Base-by-base conservation (phyloP, 768 basidiomycete genomes). In the Trametes elegans region DNA sequence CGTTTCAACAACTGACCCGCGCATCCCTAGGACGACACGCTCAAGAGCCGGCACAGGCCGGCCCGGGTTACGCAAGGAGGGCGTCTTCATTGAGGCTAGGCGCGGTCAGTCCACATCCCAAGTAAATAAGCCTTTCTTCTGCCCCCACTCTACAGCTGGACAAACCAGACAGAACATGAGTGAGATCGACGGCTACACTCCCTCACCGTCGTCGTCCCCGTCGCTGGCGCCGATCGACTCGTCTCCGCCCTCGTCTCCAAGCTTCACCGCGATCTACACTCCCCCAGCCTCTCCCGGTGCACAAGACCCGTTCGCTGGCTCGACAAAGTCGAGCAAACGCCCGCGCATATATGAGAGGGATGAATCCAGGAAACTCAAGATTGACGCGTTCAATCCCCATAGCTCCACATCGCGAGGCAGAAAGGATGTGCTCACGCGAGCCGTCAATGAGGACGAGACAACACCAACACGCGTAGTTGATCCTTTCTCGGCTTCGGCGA, bases 251-350 rank as follows among this genome's bases (percentile, higher is more conserved):
- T 68, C 70, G 4, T 74, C 73, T 31, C 73, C 72, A 0, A 31
- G 47, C 16, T 59, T 72, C 40, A 65, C 27, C 14, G 53, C 66
- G 55, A 1, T 65, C 48, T 28, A 62, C 70, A 67, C 61, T 57
- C 68, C 73, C 38, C 64, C 75, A 35, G 65, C 72, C 40, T 56
- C 60, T 21, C 62, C 64, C 7, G 65, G 64, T 24, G 50, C 60
- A 24, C 16, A 61, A 13, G 68, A 87, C 61, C 85, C 84, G 0
- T 81, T 84, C 49, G 81, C 87, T 11, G 86, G 77, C 0, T 83
- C 84, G 1, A 76, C 78, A 3, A 81, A 79, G 51, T 74, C 77
- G 3, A 70, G 61, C 26, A 74, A 74, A 61, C 62, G 62, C 4
- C 77, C 72, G 24, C 76, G 76, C 3, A 62, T 73, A 11, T 79